A percentile compares a stretch with the other conserved stretches of the same genome.
Conservation (phyloP, 2,329 filamentous ascomycete genomes). For the Penicillium sp. region DNA sequence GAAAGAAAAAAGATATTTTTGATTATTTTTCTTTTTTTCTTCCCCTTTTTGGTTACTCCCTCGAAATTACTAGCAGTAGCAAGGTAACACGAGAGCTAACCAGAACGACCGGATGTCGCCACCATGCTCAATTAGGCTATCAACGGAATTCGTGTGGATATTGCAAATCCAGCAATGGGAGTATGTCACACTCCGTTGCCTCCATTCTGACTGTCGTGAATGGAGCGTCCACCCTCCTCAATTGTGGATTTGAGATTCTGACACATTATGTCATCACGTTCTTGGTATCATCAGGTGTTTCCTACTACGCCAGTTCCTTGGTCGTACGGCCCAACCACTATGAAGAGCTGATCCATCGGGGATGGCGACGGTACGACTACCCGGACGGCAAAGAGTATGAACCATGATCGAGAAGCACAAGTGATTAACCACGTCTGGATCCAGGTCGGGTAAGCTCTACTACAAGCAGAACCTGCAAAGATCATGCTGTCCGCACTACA, state of each 20-base stretch:
- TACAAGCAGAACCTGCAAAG: slow-evolving; percentile 56
- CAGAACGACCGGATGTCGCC: too few species aligned
- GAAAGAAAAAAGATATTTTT: too few species aligned
- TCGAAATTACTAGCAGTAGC: too few species aligned
- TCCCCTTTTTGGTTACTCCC: too few species aligned
- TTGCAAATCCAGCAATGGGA: slow-evolving; percentile 42
- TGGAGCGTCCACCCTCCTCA: not conserved
- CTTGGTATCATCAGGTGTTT: slow-evolving; percentile 30
- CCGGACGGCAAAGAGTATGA: too few species aligned
- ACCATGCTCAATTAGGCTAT: slow-evolving; percentile 32
- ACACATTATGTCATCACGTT: slow-evolving; percentile 10
- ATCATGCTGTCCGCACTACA: slow-evolving; percentile 84
- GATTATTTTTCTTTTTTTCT: too few species aligned
- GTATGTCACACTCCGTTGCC: slow-evolving; percentile 30
- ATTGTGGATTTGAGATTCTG: slow-evolving; percentile 10
- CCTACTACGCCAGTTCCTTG: slow-evolving; percentile 43
- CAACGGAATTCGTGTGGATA: slow-evolving; percentile 45
- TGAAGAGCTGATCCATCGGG: slow-evolving; percentile 43
- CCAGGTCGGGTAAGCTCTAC: slow-evolving; percentile 44
- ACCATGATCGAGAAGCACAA: not conserved
- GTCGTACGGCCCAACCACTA: slow-evolving; percentile 43
- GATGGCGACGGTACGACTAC: slow-evolving; percentile 42
- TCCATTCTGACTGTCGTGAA: not conserved
- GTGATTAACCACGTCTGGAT: not conserved
- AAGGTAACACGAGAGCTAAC: too few species aligned